Evolutionary conservation across 1,284 basidiomycete genomes (phyloP).

Genomic region (Cutaneotrichosporon arboriforme): DNA sequence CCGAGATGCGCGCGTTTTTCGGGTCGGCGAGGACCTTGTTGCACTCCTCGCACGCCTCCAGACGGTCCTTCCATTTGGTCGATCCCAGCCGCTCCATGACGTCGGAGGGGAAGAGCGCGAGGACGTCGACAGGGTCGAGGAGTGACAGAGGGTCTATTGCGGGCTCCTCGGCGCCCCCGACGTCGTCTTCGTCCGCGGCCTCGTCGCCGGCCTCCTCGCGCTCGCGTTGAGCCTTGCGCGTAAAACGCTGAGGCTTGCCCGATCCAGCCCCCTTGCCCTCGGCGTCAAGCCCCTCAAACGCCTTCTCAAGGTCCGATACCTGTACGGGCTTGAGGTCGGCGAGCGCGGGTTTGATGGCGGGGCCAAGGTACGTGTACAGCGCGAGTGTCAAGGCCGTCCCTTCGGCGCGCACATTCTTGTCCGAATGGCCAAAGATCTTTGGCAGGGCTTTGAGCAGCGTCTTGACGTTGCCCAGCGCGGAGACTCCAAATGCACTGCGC

Average conservation of each 20-base stretch:
- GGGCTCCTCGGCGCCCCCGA: constrained; percentile 42
- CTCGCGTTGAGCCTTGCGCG: constrained; percentile 72
- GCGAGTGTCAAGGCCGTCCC: constrained; percentile 70
- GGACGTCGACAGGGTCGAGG: constrained; percentile 75
- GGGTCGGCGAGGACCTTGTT: constrained; percentile 61
- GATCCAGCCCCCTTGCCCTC: constrained; percentile 75
- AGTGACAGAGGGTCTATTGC: constrained; percentile 72
- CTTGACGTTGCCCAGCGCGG: constrained; percentile 65
- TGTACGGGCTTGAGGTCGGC: constrained; percentile 97
- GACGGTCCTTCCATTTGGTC: constrained; percentile 97
- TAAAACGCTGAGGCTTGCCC: constrained; percentile 71
- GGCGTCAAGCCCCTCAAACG: constrained; percentile 77
- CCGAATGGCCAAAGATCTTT: constrained; percentile 90
- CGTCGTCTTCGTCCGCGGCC: constrained; percentile 20
- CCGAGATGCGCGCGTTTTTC: constrained; percentile 69
- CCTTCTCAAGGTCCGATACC: constrained; percentile 88
- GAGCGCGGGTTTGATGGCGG: constrained; percentile 78
- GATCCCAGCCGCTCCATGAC: constrained; percentile 71
- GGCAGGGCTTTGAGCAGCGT: constrained; percentile 79
- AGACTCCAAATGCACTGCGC: constrained; percentile 71
- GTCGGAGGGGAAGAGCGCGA: constrained; percentile 66
- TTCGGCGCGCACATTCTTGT: constrained; percentile 93
- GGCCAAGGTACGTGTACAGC: constrained; percentile 84
- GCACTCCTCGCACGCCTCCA: constrained; percentile 83
- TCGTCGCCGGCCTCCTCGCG: constrained; percentile 55